A percentile compares a stretch with the other conserved stretches of the same genome.
Evolutionary conservation across 176 grass and related monocot genomes (phyloP).

Genomic region (Saccharum spontaneum): DNA sequence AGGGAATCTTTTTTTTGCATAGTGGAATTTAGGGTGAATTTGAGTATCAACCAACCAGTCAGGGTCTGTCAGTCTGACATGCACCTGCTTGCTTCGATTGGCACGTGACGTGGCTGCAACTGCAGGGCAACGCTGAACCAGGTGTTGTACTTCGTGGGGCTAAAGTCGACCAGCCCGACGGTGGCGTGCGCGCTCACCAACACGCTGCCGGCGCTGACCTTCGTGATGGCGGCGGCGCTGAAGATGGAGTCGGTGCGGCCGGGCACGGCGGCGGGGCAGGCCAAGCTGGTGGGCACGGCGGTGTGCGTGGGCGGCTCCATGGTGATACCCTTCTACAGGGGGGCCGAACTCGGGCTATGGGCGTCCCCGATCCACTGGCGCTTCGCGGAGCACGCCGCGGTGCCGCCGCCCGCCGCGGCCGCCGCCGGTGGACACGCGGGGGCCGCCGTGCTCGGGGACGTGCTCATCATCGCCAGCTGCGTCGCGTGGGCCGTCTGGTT

Average conservation of each 20-base stretch:
- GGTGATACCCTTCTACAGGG: slow-evolving; percentile 95
- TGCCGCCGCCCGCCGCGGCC: slow-evolving; percentile 10
- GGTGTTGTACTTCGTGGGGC: slow-evolving; percentile 75
- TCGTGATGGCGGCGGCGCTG: slow-evolving; percentile 71
- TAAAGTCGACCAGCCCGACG: slow-evolving; percentile 76
- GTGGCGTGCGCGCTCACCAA: slow-evolving; percentile 82
- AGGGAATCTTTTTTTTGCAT: too few species aligned
- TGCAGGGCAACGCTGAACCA: slow-evolving; percentile 82
- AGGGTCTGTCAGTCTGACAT: too few species aligned
- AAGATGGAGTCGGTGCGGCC: slow-evolving; percentile 55
- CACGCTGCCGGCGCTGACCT: slow-evolving; percentile 85
- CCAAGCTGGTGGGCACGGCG: slow-evolving; percentile 65
- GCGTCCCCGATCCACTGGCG: slow-evolving; percentile 60
- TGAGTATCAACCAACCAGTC: too few species aligned
- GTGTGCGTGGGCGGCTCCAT: slow-evolving; percentile 82
- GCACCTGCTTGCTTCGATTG: not conserved
- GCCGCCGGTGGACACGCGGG: not conserved
- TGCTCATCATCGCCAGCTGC: slow-evolving; percentile 76
- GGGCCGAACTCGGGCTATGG: slow-evolving; percentile 52
- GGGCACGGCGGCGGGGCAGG: slow-evolving; percentile 42
- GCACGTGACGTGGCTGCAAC: too few species aligned
- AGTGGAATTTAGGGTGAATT: too few species aligned
- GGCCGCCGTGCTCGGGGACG: slow-evolving; percentile 40
- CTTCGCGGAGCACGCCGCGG: slow-evolving; percentile 47
- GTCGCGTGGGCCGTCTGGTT: slow-evolving; percentile 78